Percentiles rank a stretch among this genome's conserved stretches.
Evolutionary conservation across 1,284 basidiomycete species (phyloP).

Genomic region (Trichosporon coremiiforme): DNA sequence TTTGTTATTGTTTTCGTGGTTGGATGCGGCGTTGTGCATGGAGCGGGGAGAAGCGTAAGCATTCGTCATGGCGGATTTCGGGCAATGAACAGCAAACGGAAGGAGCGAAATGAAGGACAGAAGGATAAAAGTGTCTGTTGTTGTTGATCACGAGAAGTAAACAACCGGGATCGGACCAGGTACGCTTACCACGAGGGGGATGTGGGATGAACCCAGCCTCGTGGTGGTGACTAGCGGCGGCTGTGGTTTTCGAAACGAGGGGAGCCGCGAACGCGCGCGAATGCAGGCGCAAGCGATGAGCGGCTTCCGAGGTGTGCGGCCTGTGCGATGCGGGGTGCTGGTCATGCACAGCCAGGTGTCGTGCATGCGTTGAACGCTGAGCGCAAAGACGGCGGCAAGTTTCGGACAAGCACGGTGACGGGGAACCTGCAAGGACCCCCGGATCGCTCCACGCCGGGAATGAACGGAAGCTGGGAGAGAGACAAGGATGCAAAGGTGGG

Average conservation of each 20-base stretch:
- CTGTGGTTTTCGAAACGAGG: not conserved
- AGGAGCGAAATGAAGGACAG: not conserved
- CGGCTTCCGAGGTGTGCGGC: conserved; percentile 5
- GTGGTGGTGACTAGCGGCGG: conserved; percentile 1
- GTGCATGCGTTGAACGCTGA: not conserved
- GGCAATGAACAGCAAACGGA: not conserved
- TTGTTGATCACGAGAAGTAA: conserved; percentile 15
- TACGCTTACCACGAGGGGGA: not conserved
- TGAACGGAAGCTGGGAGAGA: conserved; percentile 2
- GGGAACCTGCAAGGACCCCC: not conserved
- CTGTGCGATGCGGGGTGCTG: not conserved
- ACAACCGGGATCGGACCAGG: not conserved
- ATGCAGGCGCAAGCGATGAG: not conserved
- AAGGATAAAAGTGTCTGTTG: not conserved
- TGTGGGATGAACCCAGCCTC: not conserved
- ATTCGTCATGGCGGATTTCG: conserved; percentile 4
- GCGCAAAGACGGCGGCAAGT: not conserved
- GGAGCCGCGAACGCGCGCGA: not conserved
- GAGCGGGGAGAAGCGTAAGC: conserved; percentile 4
- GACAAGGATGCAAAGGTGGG: not conserved
- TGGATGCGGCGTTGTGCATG: conserved; percentile 4
- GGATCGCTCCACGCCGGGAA: conserved; percentile 4
- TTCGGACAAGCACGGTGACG: not conserved
- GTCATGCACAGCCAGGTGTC: not conserved
- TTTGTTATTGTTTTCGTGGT: conserved; percentile 8